Conservation (phyloP, 306 rosid genomes). For the Gillenia trifoliata region DNA sequence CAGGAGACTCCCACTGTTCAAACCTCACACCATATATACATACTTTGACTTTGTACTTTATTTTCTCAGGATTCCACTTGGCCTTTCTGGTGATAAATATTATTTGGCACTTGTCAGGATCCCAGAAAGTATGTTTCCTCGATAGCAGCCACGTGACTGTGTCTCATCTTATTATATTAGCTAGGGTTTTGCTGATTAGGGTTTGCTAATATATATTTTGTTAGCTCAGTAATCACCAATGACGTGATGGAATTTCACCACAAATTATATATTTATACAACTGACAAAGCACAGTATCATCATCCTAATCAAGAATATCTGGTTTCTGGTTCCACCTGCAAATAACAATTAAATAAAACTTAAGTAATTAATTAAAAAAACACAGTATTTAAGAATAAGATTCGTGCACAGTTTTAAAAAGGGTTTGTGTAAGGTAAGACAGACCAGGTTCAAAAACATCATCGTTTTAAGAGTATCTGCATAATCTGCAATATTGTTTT, state of each 20-base stretch:
- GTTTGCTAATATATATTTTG: no score
- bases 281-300: not conserved
- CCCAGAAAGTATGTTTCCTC: constrained; percentile 3
- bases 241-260: constrained; percentile 7
- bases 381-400: constrained; percentile 5
- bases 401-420: not conserved
- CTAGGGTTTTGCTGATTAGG: not conserved
- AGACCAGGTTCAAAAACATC: not conserved
- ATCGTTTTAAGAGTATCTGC: not conserved
- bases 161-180: not conserved
- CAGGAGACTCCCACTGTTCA: not conserved
- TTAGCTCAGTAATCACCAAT: not conserved
- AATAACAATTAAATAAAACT: not conserved
- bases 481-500: not conserved
- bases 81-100: not conserved
- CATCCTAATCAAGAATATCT: not conserved
- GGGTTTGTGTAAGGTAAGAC: not conserved
- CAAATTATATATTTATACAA: not conserved
- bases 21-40: not conserved
- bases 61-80: constrained; percentile 6
- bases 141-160: constrained; percentile 2
- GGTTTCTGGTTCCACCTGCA: not conserved
- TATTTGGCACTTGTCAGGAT: constrained; percentile 1
- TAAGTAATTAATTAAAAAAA: not conserved
- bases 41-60: not conserved